Evolutionary conservation across 2,329 filamentous ascomycete genomes (phyloP).

Genomic region (Calonectria pseudoreteaudii): DNA sequence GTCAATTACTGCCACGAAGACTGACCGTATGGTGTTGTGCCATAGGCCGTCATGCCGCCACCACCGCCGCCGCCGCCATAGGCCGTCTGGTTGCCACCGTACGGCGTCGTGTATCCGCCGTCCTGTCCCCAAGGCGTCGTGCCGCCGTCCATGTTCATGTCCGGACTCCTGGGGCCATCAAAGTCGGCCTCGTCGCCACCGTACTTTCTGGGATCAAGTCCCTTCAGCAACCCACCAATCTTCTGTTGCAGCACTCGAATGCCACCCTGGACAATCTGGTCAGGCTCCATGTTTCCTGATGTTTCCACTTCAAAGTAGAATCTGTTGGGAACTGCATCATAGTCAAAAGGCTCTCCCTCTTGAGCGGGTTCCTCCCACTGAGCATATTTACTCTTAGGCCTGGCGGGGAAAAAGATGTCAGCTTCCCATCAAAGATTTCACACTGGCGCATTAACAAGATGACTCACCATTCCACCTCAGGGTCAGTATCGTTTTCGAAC

Average conservation of each 20-base stretch:
- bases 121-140: constrained; percentile 66
- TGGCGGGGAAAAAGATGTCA: constrained; percentile 48
- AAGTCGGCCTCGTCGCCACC: constrained; percentile 69
- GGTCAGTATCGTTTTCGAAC: constrained; percentile 83
- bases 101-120: constrained; percentile 76
- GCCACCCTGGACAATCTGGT: constrained; percentile 88
- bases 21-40: constrained; percentile 65
- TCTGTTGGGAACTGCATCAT: constrained; percentile 82
- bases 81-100: constrained; percentile 74
- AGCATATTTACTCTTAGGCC: constrained; percentile 85
- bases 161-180: constrained; percentile 75
- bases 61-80: constrained; percentile 59
- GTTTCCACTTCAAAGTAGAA: constrained; percentile 98
- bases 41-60: constrained; percentile 73
- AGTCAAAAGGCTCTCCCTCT: constrained; percentile 90
- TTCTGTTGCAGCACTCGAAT: constrained; percentile 93
- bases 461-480: constrained; percentile 84
- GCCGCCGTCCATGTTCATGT: constrained; percentile 69
- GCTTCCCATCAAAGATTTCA: background rate
- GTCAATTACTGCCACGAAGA: constrained; percentile 59
- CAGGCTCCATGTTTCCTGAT: constrained; percentile 87
- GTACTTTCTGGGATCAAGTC: constrained; percentile 59
- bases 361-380: constrained; percentile 82
- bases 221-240: constrained; percentile 80
- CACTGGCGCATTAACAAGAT: too few species aligned